Conservation (phyloP, 2,329 filamentous ascomycete species). For the Arthroderma sp. region DNA sequence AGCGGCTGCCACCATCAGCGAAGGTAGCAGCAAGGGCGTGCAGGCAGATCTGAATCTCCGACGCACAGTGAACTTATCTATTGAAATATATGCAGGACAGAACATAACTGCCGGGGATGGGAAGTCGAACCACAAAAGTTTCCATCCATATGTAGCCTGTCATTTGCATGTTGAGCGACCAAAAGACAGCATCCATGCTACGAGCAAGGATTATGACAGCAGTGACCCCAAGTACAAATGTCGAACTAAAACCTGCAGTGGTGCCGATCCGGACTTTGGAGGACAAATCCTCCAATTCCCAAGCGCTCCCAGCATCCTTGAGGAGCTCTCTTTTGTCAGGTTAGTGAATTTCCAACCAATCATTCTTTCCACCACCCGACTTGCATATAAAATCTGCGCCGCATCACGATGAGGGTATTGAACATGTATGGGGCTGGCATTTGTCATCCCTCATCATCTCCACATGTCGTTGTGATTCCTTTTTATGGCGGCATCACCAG, state of each 20-base stretch:
- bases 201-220: slow-evolving; percentile 42
- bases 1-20: slow-evolving; percentile 15
- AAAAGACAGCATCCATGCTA: slow-evolving; percentile 35
- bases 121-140: slow-evolving; percentile 43
- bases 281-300: slow-evolving; percentile 49
- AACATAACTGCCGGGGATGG: slow-evolving; percentile 55
- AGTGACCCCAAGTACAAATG: slow-evolving; percentile 47
- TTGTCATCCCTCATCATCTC: background rate
- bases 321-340: slow-evolving; percentile 62
- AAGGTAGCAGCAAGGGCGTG: background rate
- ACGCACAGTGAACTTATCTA: slow-evolving; percentile 51
- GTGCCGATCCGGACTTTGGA: slow-evolving; percentile 54
- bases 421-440: background rate
- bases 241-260: slow-evolving; percentile 44
- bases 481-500: background rate
- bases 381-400: slow-evolving; percentile 1
- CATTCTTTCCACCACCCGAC: slow-evolving; percentile 7
- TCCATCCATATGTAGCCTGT: slow-evolving; percentile 64
- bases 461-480: background rate
- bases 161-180: slow-evolving; percentile 67
- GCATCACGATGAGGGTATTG: background rate
- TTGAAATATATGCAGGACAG: slow-evolving; percentile 67
- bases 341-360: slow-evolving; percentile 34
- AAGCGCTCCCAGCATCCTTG: slow-evolving; percentile 45
- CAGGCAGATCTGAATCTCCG: slow-evolving; percentile 29